Conservation (phyloP, 2,329 filamentous ascomycete genomes). For the Xylaria polymorpha region DNA sequence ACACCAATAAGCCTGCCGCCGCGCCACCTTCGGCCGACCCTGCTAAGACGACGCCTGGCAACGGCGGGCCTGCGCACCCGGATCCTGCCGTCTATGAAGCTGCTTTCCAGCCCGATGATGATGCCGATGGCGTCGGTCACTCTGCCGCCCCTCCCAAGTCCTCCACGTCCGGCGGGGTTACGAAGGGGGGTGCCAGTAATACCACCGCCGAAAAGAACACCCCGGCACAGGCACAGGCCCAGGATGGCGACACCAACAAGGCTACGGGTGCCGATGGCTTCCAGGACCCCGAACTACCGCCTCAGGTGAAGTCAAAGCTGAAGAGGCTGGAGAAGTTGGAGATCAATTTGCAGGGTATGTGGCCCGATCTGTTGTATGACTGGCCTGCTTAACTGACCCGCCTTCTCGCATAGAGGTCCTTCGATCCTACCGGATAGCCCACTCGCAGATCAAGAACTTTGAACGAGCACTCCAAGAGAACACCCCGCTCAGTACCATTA, state of each 20-base stretch:
- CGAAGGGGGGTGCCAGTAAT: conserved; percentile 40
- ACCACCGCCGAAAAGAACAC: conserved; percentile 38
- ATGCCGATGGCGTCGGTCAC: conserved; percentile 76
- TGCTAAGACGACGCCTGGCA: conserved; percentile 58
- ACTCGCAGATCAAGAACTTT: conserved; percentile 93
- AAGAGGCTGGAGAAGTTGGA: conserved; percentile 92
- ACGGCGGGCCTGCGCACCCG: conserved; percentile 63
- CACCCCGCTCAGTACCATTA: conserved; percentile 89
- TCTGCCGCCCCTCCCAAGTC: conserved; percentile 70
- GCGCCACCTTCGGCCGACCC: conserved; percentile 53
- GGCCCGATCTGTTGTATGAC: not conserved
- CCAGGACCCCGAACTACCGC: conserved; percentile 68
- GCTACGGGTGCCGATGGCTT: conserved; percentile 29
- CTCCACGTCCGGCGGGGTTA: conserved; percentile 52
- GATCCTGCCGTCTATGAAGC: conserved; percentile 90
- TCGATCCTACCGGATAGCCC: conserved; percentile 90
- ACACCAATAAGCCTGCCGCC: conserved; percentile 27
- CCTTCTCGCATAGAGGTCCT: conserved; percentile 73
- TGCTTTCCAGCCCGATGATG: conserved; percentile 88
- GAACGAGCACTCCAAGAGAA: conserved; percentile 91
- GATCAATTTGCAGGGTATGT: conserved; percentile 81
- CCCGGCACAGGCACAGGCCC: conserved; percentile 4
- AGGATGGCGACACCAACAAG: conserved; percentile 31
- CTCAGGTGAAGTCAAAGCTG: conserved; percentile 79
- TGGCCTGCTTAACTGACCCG: conserved; percentile 23